These are phyloP conservation scores for Boletus sensibilis DNA, from an alignment of 768 basidiomycete genomes.

Conservation along the genomic window DNA sequence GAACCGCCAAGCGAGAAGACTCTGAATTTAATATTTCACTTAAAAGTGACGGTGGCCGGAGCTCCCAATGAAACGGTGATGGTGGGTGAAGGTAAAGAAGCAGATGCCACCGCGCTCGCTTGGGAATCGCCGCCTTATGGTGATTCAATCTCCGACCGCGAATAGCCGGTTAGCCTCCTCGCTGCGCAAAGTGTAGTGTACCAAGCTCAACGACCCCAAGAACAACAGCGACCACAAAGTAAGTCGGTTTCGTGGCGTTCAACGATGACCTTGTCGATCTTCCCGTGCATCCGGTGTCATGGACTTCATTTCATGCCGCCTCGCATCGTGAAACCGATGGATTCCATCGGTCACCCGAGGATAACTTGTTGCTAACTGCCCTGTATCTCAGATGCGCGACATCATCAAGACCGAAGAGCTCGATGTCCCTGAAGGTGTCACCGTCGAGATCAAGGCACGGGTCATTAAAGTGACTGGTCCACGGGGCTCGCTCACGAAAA, in stretches of 20 bases:
- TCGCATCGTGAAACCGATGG: constrained; percentile 28
- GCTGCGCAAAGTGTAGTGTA: neutral
- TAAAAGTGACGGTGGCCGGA: constrained; percentile 43
- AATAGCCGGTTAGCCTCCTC: constrained; percentile 21
- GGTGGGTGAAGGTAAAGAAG: constrained; percentile 48
- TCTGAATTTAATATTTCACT: constrained; percentile 49
- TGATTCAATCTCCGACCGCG: constrained; percentile 39
- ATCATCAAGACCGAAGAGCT: constrained; percentile 92
- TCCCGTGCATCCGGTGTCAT: neutral
- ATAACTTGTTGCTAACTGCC: constrained; percentile 31
- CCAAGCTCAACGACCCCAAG: constrained; percentile 25
- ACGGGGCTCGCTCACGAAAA: constrained; percentile 89
- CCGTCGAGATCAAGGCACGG: constrained; percentile 86
- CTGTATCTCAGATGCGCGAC: constrained; percentile 75
- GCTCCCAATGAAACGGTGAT: constrained; percentile 41
- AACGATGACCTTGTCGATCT: neutral
- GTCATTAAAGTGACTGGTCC: constrained; percentile 91
- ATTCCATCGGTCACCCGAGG: constrained; percentile 37
- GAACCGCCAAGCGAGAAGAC: constrained; percentile 29
- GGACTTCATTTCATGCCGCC: constrained; percentile 1
- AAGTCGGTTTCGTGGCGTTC: constrained; percentile 15
- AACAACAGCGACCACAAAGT: constrained; percentile 28
- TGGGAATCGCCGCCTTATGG: constrained; percentile 26
- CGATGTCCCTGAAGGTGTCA: constrained; percentile 81
- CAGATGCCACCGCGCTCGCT: constrained; percentile 19